Conservation (phyloP, 805 yeast species). For the Peterozyma toletana region DNA sequence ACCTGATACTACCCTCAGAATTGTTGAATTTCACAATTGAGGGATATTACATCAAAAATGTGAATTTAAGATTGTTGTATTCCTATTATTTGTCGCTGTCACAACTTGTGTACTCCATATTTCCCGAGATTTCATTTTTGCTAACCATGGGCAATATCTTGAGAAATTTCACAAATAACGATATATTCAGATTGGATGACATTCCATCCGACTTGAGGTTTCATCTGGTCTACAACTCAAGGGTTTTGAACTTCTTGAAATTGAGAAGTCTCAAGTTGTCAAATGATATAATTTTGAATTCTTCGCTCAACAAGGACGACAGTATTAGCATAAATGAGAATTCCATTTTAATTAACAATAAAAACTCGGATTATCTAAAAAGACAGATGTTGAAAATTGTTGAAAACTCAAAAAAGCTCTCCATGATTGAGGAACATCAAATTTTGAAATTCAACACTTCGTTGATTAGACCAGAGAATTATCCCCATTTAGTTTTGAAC, state of each 20-base stretch:
- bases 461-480: conserved; percentile 3
- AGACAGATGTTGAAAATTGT: not conserved
- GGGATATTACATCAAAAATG: no score
- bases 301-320: not conserved
- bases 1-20: conserved; percentile 1
- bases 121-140: conserved; percentile 4
- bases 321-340: no score
- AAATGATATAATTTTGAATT: conserved; percentile 5
- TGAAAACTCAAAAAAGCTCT: not conserved
- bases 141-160: not conserved
- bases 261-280: not conserved
- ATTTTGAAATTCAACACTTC: not conserved
- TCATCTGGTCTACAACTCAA: not conserved
- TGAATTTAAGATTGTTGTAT: not conserved
- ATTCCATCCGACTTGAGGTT: not conserved
- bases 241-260: conserved; percentile 1
- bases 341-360: not conserved
- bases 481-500: not conserved
- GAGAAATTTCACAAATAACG: no score
- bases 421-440: not conserved
- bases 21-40: not conserved
- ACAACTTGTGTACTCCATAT: not conserved
- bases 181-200: no score
- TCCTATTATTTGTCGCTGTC: not conserved
- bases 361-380: not conserved